phyloP scores from a whole-genome alignment of 2,329 filamentous ascomycete species.

The Arachnomyces sp. region DNA sequence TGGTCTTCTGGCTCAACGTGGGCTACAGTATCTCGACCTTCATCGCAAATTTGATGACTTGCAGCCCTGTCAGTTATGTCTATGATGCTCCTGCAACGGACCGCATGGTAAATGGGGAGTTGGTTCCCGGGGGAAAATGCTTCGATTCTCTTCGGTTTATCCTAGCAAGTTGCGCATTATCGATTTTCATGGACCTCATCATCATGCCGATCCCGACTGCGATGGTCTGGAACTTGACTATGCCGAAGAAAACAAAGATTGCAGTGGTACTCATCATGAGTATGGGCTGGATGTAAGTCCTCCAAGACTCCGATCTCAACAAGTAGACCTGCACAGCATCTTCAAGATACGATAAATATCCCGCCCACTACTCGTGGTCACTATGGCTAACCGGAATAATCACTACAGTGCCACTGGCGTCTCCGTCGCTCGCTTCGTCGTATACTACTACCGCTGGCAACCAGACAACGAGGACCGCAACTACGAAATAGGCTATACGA shows the following conservation, averaged over 20 bases:
- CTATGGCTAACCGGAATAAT: slow-evolving; percentile 5
- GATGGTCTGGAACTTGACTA: slow-evolving; percentile 4
- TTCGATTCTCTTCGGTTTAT: slow-evolving; percentile 1
- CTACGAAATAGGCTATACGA: slow-evolving; percentile 1
- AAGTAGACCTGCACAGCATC: no score
- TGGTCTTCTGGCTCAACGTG: slow-evolving; percentile 3
- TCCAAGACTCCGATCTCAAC: no score
- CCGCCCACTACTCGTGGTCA: slow-evolving; percentile 5
- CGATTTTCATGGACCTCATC: slow-evolving; percentile 4
- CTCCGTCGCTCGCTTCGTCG: slow-evolving; percentile 8
- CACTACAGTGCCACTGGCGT: slow-evolving; percentile 9
- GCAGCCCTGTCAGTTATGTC: slow-evolving; percentile 1
- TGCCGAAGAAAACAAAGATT: slow-evolving; percentile 3
- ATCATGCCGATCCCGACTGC: slow-evolving; percentile 5
- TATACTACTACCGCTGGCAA: slow-evolving; percentile 6
- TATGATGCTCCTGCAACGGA: not conserved
- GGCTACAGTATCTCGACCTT: slow-evolving; percentile 1
- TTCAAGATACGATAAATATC: no score
- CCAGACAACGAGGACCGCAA: slow-evolving; percentile 7
- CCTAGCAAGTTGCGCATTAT: slow-evolving; percentile 1
- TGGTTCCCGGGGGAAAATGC: slow-evolving; percentile 2
- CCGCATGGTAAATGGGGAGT: slow-evolving; percentile 1
- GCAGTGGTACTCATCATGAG: slow-evolving; percentile 1
- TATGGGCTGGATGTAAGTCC: slow-evolving; percentile 7
- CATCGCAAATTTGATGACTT: slow-evolving; percentile 1